These are phyloP conservation scores for Triglochin maritima DNA, from an alignment of 106 monocot species.

Conservation along the genomic window DNA sequence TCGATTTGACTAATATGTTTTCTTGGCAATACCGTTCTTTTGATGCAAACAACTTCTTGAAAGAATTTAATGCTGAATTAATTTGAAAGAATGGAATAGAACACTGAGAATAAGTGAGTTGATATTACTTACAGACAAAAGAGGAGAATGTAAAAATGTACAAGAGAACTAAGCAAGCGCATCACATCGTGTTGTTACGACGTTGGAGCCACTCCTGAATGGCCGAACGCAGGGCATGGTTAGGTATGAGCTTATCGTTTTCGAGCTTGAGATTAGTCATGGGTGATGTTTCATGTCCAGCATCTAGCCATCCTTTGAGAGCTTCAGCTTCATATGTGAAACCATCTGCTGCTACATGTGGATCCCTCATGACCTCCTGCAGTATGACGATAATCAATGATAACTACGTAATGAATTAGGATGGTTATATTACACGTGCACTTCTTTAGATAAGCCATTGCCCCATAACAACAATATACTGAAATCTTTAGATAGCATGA, in stretches of 20 bases:
- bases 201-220: conserved; percentile 46
- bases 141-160: not conserved
- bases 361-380: conserved; percentile 69
- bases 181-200: not conserved
- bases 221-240: conserved; percentile 42
- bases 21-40: too few relatives aligned
- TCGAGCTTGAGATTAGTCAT: conserved; percentile 58
- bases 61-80: too few relatives aligned
- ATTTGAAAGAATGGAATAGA: too few relatives aligned
- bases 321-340: conserved; percentile 64
- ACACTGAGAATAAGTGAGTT: too few relatives aligned
- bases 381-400: not conserved
- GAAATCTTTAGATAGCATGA: too few relatives aligned
- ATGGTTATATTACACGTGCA: too few relatives aligned
- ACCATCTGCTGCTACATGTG: conserved; percentile 59
- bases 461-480: too few relatives aligned
- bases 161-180: not conserved
- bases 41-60: too few relatives aligned
- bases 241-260: conserved; percentile 28
- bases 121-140: not conserved
- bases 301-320: conserved; percentile 43
- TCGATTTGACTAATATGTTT: too few relatives aligned
- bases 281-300: conserved; percentile 54
- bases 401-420: not conserved
- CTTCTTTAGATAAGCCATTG: too few relatives aligned